Evolutionary conservation across 768 basidiomycete species (phyloP).

Genomic region (Boletus tomentosulus): DNA sequence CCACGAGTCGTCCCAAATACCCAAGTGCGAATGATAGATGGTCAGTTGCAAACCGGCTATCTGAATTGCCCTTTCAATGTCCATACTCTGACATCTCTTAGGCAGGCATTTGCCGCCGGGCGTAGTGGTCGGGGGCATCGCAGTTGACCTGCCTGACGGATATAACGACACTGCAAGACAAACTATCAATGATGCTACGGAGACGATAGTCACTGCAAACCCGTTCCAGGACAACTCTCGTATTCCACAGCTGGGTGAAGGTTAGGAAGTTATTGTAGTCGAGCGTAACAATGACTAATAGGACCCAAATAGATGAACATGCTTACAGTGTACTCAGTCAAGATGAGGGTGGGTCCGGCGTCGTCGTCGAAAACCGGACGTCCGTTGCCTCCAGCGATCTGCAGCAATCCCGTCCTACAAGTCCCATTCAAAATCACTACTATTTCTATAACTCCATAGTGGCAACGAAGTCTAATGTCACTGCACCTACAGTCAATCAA

Average conservation of each 20-base stretch:
- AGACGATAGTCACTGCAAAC: not conserved
- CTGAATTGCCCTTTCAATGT: not conserved
- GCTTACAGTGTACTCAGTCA: not conserved
- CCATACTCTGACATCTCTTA: not conserved
- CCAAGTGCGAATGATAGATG: not conserved
- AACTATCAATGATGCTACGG: not conserved
- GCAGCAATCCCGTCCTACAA: not conserved
- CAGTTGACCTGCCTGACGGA: not conserved
- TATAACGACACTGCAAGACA: not conserved
- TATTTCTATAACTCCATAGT: slow-evolving; percentile 3
- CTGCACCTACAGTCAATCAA: not conserved
- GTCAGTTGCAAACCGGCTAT: not conserved
- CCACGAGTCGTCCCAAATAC: not conserved
- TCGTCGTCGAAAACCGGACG: not conserved
- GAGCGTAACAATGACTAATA: not conserved
- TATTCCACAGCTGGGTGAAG: not conserved
- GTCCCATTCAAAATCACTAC: not conserved
- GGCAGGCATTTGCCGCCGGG: not conserved
- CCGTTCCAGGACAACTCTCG: slow-evolving; percentile 7
- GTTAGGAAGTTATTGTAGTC: not conserved
- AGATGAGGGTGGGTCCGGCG: not conserved
- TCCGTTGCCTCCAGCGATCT: not conserved
- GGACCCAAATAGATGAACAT: not conserved
- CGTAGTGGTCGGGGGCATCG: not conserved
- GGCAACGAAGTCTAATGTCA: slow-evolving; percentile 1